Percentiles rank a stretch among this genome's conserved stretches.
These are phyloP conservation scores for Diaporthe citri DNA, from an alignment of 2,329 filamentous ascomycete species.

Conservation along the genomic window DNA sequence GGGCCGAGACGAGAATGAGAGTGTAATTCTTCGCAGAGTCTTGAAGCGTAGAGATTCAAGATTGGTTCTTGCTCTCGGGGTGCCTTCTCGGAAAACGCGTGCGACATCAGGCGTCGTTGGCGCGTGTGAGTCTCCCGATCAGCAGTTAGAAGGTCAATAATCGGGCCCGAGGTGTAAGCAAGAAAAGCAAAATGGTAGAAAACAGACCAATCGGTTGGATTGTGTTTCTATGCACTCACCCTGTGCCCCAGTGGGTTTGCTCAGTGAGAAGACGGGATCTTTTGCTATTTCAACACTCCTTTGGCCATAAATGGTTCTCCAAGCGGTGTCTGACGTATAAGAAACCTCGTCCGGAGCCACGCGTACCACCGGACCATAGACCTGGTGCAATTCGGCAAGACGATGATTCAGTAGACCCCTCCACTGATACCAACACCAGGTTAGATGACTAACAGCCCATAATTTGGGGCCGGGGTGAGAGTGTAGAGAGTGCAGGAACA, in stretches of 20 bases:
- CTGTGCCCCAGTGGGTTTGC: not conserved
- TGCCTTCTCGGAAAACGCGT: conserved; percentile 6
- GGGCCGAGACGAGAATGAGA: not conserved
- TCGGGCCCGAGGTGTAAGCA: not conserved
- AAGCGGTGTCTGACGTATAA: conserved; percentile 6
- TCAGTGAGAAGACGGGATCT: not conserved
- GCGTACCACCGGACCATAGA: not conserved
- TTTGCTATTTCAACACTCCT: not conserved
- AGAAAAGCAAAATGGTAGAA: not conserved
- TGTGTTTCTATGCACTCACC: not conserved
- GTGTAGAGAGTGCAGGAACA: not conserved
- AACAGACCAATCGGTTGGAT: too few species aligned
- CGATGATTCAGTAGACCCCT: conserved; percentile 9
- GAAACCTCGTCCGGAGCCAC: conserved; percentile 5
- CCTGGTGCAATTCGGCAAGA: not conserved
- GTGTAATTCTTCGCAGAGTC: not conserved
- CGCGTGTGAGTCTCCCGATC: conserved; percentile 7
- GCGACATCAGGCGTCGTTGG: not conserved
- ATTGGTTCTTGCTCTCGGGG: not conserved
- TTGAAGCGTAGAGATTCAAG: not conserved
- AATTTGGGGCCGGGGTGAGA: not conserved
- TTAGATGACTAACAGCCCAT: not conserved
- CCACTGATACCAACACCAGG: conserved; percentile 19
- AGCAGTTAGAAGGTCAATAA: not conserved
- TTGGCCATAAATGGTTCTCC: conserved; percentile 14